Conservation (phyloP, 495 filamentous ascomycete genomes). For the Niebla homalea region DNA sequence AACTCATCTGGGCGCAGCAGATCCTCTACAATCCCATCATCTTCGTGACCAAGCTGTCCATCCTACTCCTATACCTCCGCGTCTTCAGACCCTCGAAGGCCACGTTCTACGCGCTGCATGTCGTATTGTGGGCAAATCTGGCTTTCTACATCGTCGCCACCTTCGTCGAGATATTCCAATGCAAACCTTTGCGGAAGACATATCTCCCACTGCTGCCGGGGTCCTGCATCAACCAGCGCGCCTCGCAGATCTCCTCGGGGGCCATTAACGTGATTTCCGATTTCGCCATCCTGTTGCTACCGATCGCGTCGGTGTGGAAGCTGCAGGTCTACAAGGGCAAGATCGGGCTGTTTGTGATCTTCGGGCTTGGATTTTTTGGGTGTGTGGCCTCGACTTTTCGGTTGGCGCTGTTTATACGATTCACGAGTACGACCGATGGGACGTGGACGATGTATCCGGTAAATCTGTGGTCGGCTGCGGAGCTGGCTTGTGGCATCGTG, state of each 20-base stretch:
- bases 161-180: constrained; percentile 25
- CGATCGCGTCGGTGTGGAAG: constrained; percentile 7
- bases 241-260: constrained; percentile 9
- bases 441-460: constrained; percentile 5
- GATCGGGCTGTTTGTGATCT: constrained; percentile 6
- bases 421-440: neutral
- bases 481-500: constrained; percentile 6
- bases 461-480: constrained; percentile 1
- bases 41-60: constrained; percentile 24
- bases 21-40: constrained; percentile 25
- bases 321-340: constrained; percentile 10
- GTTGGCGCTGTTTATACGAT: neutral
- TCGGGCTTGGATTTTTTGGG: constrained; percentile 6
- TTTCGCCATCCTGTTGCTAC: constrained; percentile 12
- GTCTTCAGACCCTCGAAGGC: constrained; percentile 21
- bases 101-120: constrained; percentile 22
- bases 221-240: constrained; percentile 22
- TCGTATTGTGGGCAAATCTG: constrained; percentile 26
- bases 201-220: constrained; percentile 21
- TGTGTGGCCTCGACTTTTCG: neutral
- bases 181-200: constrained; percentile 25
- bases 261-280: constrained; percentile 9
- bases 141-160: constrained; percentile 18
- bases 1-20: constrained; percentile 20
- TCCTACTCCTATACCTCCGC: constrained; percentile 26